These are phyloP conservation scores for Scytalidium sp. DNA, from an alignment of 2,329 filamentous ascomycete genomes.

Conservation along the genomic window DNA sequence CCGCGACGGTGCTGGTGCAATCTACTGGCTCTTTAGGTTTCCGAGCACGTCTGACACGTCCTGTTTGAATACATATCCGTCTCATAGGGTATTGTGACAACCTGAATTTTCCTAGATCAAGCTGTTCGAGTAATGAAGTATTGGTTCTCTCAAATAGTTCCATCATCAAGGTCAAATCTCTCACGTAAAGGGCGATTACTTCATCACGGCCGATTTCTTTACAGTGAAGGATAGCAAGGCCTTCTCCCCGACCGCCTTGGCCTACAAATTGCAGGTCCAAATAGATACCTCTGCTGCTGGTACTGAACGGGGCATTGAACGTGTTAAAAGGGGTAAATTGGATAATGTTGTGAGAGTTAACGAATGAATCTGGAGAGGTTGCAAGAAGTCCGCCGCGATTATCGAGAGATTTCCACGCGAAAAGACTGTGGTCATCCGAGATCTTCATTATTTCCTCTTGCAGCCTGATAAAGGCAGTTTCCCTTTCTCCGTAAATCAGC, in stretches of 20 bases:
- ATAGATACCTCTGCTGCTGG: constrained; percentile 7
- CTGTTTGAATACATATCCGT: constrained; percentile 4
- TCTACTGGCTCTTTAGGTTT: neutral
- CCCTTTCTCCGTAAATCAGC: constrained; percentile 31
- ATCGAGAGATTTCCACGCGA: constrained; percentile 21
- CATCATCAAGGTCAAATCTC: constrained; percentile 5
- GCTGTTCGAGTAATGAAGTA: neutral
- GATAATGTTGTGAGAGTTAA: constrained; percentile 10
- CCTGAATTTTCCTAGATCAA: constrained; percentile 3
- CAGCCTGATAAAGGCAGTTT: constrained; percentile 28
- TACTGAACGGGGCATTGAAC: constrained; percentile 2
- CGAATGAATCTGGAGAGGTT: constrained; percentile 8
- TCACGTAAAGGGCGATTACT: constrained; percentile 5
- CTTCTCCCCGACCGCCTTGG: neutral
- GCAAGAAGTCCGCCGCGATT: constrained; percentile 7
- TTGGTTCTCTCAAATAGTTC: constrained; percentile 7
- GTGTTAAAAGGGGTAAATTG: neutral
- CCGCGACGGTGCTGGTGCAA: neutral
- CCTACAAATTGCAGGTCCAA: constrained; percentile 3
- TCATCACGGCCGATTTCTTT: constrained; percentile 5
- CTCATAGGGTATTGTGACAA: constrained; percentile 3
- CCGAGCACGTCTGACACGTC: constrained; percentile 2
- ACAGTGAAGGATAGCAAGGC: constrained; percentile 10
- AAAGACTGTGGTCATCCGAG: constrained; percentile 30
- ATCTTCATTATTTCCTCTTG: constrained; percentile 31